Conservation (phyloP, 2,329 filamentous ascomycete genomes). For the Podosphaera fusca region DNA sequence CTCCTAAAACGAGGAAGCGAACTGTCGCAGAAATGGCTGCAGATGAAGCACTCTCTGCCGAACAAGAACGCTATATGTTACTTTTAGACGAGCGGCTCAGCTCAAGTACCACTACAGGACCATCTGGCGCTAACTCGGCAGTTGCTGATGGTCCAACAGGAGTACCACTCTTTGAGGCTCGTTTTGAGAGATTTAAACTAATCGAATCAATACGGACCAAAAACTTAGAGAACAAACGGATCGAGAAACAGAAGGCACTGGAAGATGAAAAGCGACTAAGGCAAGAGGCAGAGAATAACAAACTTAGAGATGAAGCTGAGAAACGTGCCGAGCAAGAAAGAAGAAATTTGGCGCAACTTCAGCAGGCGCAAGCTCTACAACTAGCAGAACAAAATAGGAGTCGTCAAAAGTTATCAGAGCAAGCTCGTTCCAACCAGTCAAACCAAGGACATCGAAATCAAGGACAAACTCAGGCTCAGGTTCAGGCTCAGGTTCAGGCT, state of each 20-base stretch:
- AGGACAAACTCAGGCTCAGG: conserved; percentile 13
- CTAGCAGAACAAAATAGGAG: conserved; percentile 17
- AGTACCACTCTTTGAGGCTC: conserved; percentile 53
- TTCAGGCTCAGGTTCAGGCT: conserved; percentile 17
- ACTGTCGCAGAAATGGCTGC: conserved; percentile 88
- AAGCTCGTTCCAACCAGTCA: conserved; percentile 11
- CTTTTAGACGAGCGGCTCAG: conserved; percentile 66
- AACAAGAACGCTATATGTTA: conserved; percentile 80
- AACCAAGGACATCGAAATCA: conserved; percentile 8
- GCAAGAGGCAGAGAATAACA: conserved; percentile 24
- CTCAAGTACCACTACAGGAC: conserved; percentile 32
- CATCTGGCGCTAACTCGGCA: conserved; percentile 30
- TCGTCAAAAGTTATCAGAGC: conserved; percentile 3
- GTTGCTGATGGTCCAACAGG: conserved; percentile 52
- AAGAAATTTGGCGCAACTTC: conserved; percentile 10
- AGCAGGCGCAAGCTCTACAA: conserved; percentile 17
- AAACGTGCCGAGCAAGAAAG: conserved; percentile 16
- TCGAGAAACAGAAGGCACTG: conserved; percentile 45
- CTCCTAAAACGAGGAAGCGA: conserved; percentile 74
- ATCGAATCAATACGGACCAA: conserved; percentile 64
- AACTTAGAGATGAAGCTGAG: conserved; percentile 14
- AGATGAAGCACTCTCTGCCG: conserved; percentile 76
- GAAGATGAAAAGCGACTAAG: conserved; percentile 24
- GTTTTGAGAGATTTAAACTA: conserved; percentile 80
- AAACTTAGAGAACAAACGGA: conserved; percentile 52